Conservation (phyloP, 495 filamentous ascomycete species). For the Trichoderma gamsii region DNA sequence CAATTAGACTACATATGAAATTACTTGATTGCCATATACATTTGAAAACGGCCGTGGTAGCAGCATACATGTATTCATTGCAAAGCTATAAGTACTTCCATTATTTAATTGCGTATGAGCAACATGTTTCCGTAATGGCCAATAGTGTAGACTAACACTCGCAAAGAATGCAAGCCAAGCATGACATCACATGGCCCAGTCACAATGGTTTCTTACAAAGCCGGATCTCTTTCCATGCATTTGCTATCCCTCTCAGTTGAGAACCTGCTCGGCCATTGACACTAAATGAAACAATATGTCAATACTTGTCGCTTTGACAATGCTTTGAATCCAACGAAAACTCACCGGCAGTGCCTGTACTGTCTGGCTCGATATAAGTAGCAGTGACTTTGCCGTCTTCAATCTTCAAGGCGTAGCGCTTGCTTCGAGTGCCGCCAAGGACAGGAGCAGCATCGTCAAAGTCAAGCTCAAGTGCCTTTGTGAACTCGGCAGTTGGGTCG, state of each 20-base stretch:
- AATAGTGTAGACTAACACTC: too few species aligned
- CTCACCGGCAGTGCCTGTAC: slow-evolving; percentile 78
- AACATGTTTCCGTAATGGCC: too few species aligned
- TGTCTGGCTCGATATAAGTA: slow-evolving; percentile 83
- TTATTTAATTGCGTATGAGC: too few species aligned
- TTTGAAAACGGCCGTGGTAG: too few species aligned
- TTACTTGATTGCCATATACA: too few species aligned
- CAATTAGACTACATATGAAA: too few species aligned
- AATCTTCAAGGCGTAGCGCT: slow-evolving; percentile 79
- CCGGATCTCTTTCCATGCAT: not conserved
- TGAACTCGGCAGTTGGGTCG: slow-evolving; percentile 79
- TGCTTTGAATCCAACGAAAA: not conserved
- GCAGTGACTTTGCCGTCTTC: slow-evolving; percentile 73
- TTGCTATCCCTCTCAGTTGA: slow-evolving; percentile 35
- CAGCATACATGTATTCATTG: too few species aligned
- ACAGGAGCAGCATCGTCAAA: slow-evolving; percentile 71
- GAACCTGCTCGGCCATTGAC: slow-evolving; percentile 59
- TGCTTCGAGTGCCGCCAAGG: slow-evolving; percentile 79
- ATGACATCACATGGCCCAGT: too few species aligned
- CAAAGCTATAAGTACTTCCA: too few species aligned
- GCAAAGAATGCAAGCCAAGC: too few species aligned
- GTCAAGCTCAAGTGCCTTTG: slow-evolving; percentile 72
- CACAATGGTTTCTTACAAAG: not conserved
- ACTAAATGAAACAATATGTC: slow-evolving; percentile 16
- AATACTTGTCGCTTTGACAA: not conserved